These are phyloP conservation scores for Hyaloscypha variabilis DNA, from an alignment of 495 filamentous ascomycete genomes.

Conservation along the genomic window DNA sequence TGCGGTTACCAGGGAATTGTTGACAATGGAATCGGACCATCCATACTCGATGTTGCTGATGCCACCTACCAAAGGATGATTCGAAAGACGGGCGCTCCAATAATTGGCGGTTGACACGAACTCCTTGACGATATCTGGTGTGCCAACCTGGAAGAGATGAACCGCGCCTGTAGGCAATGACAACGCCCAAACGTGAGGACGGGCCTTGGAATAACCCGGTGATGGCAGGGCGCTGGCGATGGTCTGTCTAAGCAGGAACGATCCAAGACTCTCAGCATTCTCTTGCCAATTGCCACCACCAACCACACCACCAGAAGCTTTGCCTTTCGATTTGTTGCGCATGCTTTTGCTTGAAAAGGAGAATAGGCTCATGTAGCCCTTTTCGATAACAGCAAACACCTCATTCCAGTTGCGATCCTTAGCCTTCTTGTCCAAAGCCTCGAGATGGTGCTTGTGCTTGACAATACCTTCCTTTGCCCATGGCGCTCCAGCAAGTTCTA, in stretches of 20 bases:
- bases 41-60: constrained; percentile 98
- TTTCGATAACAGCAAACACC: constrained; percentile 97
- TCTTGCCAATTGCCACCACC: constrained; percentile 98
- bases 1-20: constrained; percentile 63
- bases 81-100: constrained; percentile 92
- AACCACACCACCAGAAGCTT: constrained; percentile 64
- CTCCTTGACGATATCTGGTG: constrained; percentile 89
- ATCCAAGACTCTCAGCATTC: constrained; percentile 83
- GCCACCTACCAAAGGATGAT: constrained; percentile 87
- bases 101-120: constrained; percentile 97
- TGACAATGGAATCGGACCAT: constrained; percentile 90
- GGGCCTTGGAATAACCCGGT: constrained; percentile 87
- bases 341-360: constrained; percentile 83
- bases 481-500: constrained; percentile 88
- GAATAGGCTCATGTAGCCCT: constrained; percentile 94
- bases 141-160: constrained; percentile 96
- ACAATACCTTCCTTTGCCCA: constrained; percentile 98
- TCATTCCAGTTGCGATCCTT: constrained; percentile 94
- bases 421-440: constrained; percentile 83
- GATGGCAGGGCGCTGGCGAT: constrained; percentile 88
- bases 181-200: constrained; percentile 95
- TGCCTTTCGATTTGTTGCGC: constrained; percentile 58
- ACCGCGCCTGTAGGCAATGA: constrained; percentile 90
- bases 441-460: constrained; percentile 95
- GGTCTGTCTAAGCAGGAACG: constrained; percentile 88